Evolutionary conservation across 2,329 filamentous ascomycete genomes (phyloP).

Genomic region (Ambrosiella beaveri): DNA sequence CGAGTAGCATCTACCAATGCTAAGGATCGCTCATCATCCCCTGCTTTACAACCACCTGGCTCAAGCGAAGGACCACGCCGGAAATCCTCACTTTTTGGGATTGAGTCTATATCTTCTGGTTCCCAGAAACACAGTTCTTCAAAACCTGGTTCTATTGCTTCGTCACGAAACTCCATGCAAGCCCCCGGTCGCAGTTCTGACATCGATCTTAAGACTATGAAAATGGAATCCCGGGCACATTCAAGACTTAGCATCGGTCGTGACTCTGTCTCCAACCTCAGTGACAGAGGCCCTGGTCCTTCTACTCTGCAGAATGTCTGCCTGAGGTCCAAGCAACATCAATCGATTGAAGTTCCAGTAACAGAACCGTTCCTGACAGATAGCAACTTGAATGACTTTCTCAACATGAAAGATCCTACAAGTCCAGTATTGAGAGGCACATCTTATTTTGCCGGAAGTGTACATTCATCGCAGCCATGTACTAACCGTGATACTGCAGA

Average conservation of each 20-base stretch:
- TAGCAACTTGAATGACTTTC: neutral
- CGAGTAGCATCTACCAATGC: slow-evolving; percentile 17
- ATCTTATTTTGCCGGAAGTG: neutral
- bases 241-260: slow-evolving; percentile 2
- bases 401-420: slow-evolving; percentile 1
- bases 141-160: slow-evolving; percentile 6
- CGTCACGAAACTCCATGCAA: slow-evolving; percentile 8
- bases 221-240: slow-evolving; percentile 4
- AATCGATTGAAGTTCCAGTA: neutral
- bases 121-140: neutral
- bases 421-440: slow-evolving; percentile 6
- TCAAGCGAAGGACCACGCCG: slow-evolving; percentile 2
- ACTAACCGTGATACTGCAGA: slow-evolving; percentile 3
- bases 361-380: neutral
- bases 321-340: slow-evolving; percentile 1
- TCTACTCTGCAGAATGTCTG: slow-evolving; percentile 2
- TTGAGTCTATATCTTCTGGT: slow-evolving; percentile 8
- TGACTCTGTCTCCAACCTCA: slow-evolving; percentile 7
- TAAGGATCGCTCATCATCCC: slow-evolving; percentile 13
- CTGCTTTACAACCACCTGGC: slow-evolving; percentile 5
- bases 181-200: slow-evolving; percentile 2
- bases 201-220: neutral
- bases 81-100: slow-evolving; percentile 7
- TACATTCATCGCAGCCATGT: neutral
- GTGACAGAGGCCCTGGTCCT: slow-evolving; percentile 2